phyloP scores from a whole-genome alignment of 352 stramenopile genomes.

The Salisapilia sapeloensis region DNA sequence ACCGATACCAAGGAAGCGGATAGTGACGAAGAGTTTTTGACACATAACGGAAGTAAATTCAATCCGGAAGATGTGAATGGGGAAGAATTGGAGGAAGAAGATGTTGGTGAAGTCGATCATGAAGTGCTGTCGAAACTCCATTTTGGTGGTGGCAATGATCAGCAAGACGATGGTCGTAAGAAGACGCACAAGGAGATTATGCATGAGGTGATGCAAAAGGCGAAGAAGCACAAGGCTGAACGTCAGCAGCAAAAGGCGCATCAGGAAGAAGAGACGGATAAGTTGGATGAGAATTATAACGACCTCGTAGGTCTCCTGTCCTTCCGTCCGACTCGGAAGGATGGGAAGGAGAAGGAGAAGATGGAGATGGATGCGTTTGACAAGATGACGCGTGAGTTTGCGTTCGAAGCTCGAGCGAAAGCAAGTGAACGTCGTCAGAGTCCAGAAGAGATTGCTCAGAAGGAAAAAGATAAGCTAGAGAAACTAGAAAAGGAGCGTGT shows the following conservation, averaged over 20 bases:
- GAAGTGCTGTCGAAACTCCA: slow-evolving; percentile 78
- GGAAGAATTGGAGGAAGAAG: slow-evolving; percentile 56
- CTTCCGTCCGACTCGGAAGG: slow-evolving; percentile 58
- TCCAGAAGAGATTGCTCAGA: slow-evolving; percentile 86
- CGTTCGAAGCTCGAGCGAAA: slow-evolving; percentile 86
- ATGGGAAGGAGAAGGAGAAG: slow-evolving; percentile 44
- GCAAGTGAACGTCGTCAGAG: slow-evolving; percentile 90
- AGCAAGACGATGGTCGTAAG: slow-evolving; percentile 16
- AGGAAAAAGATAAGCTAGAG: slow-evolving; percentile 82
- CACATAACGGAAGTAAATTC: slow-evolving; percentile 44
- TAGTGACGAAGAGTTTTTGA: slow-evolving; percentile 55
- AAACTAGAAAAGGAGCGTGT: slow-evolving; percentile 88
- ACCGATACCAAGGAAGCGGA: slow-evolving; percentile 56
- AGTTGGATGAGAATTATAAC: slow-evolving; percentile 56
- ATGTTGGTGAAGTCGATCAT: slow-evolving; percentile 38
- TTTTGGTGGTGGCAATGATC: slow-evolving; percentile 44
- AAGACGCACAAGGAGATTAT: slow-evolving; percentile 83
- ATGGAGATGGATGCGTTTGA: slow-evolving; percentile 76
- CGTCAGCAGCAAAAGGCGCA: slow-evolving; percentile 72
- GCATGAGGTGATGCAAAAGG: slow-evolving; percentile 85
- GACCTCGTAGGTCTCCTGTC: slow-evolving; percentile 44
- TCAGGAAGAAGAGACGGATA: slow-evolving; percentile 63
- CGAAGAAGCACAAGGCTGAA: slow-evolving; percentile 81
- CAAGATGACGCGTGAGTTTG: slow-evolving; percentile 55
- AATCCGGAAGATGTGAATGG: slow-evolving; percentile 17